phyloP scores from a whole-genome alignment of 1,284 basidiomycete species.

The Golubevia pallescens region DNA sequence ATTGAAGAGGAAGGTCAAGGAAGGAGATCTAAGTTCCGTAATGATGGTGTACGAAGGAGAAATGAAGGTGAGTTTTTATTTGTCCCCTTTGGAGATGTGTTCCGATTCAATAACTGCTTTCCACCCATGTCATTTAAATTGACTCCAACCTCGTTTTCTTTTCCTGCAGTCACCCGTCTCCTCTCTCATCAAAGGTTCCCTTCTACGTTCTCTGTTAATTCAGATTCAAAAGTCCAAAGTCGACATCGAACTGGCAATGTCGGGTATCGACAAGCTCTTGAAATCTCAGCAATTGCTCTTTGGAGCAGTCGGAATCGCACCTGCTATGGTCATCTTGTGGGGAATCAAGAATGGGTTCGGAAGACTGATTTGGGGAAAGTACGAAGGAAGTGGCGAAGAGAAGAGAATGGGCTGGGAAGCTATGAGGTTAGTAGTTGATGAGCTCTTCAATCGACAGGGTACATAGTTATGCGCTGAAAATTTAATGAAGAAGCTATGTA shows the following conservation, averaged over 20 bases:
- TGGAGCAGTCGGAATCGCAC: constrained; percentile 94
- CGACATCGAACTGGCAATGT: constrained; percentile 85
- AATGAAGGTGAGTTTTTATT: constrained; percentile 70
- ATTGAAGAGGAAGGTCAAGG: constrained; percentile 74
- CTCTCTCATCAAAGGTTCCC: constrained; percentile 79
- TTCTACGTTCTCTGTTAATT: constrained; percentile 85
- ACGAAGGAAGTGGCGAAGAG: constrained; percentile 64
- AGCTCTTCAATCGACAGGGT: no score
- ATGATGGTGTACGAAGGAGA: constrained; percentile 89
- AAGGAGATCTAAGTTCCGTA: constrained; percentile 86
- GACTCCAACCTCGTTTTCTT: neutral
- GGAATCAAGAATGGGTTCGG: constrained; percentile 71
- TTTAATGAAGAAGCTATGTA: no score
- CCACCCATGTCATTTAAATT: neutral
- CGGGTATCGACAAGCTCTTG: constrained; percentile 87
- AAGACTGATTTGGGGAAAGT: constrained; percentile 67
- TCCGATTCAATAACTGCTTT: neutral
- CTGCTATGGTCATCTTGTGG: constrained; percentile 82
- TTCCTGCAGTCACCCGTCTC: constrained; percentile 72
- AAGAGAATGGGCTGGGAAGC: constrained; percentile 66
- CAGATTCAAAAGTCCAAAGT: constrained; percentile 98
- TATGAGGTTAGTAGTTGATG: constrained; percentile 65
- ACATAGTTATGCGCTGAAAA: no score
- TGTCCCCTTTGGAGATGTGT: neutral
- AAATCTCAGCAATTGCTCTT: constrained; percentile 95